phyloP scores from a whole-genome alignment of 1,139 yeast species.

The Suhomyces ambrosiae region DNA sequence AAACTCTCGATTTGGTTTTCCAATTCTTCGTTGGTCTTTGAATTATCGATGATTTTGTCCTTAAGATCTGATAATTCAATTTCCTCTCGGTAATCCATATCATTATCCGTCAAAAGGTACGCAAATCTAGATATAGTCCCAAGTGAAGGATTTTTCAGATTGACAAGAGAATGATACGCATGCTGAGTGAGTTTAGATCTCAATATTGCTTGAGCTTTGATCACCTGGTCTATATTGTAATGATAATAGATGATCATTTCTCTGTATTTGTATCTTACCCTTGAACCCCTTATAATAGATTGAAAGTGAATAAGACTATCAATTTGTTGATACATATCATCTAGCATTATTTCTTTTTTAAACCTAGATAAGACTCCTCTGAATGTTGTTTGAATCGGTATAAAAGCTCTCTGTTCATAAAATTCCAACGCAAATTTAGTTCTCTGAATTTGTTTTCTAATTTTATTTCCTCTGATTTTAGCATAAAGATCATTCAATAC shows the following conservation, averaged over 20 bases:
- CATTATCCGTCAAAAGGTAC: slow-evolving; percentile 72
- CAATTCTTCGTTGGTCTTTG: slow-evolving; percentile 64
- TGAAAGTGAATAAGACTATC: slow-evolving; percentile 49
- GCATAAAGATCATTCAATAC: slow-evolving; percentile 45
- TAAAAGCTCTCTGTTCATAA: slow-evolving; percentile 25
- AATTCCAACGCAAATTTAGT: slow-evolving; percentile 27
- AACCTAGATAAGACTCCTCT: slow-evolving; percentile 56
- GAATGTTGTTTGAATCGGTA: slow-evolving; percentile 38
- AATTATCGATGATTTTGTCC: slow-evolving; percentile 65
- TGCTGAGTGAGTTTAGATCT: slow-evolving; percentile 68
- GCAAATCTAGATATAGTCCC: slow-evolving; percentile 78
- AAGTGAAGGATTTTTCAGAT: slow-evolving; percentile 74
- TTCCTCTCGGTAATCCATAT: slow-evolving; percentile 75
- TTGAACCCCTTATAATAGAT: slow-evolving; percentile 49
- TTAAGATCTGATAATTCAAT: slow-evolving; percentile 67
- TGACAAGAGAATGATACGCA: slow-evolving; percentile 73
- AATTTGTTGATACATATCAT: slow-evolving; percentile 53
- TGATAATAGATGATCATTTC: slow-evolving; percentile 56
- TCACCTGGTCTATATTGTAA: slow-evolving; percentile 55
- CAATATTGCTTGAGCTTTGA: slow-evolving; percentile 73
- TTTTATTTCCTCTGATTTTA: slow-evolving; percentile 44
- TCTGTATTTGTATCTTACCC: slow-evolving; percentile 36
- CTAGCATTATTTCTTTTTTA: slow-evolving; percentile 48
- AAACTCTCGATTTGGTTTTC: slow-evolving; percentile 77
- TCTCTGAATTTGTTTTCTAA: slow-evolving; percentile 31